A percentile compares a stretch with the other conserved stretches of the same genome.
Evolutionary conservation across 139 green algal genomes (phyloP).

Genomic region (Parachlorella kessleri): DNA sequence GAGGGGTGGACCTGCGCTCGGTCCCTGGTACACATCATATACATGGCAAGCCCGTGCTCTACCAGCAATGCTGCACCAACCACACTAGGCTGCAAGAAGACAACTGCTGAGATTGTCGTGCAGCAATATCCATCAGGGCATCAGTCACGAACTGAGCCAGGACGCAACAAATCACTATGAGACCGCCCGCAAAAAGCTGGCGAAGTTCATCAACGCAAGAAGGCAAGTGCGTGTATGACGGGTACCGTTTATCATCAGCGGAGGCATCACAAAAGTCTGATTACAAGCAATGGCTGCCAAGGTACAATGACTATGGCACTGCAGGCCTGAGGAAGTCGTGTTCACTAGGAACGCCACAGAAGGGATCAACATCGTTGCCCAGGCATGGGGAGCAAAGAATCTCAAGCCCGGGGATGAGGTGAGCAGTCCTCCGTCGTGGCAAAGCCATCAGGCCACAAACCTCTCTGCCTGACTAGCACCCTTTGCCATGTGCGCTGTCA

Average conservation of each 20-base stretch:
- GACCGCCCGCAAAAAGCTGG: conserved; percentile 74
- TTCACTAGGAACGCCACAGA: conserved; percentile 85
- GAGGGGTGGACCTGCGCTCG: no score
- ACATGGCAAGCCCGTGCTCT: not conserved
- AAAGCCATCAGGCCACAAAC: no score
- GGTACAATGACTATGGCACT: no score
- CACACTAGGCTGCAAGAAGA: not conserved
- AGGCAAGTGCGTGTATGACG: not conserved
- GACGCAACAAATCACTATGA: conserved; percentile 88
- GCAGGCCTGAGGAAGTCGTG: conserved; percentile 53
- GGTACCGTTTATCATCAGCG: no score
- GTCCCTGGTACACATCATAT: not conserved
- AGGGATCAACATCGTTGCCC: conserved; percentile 92
- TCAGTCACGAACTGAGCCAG: conserved; percentile 11
- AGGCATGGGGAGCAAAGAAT: conserved; percentile 83
- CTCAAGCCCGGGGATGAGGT: conserved; percentile 87
- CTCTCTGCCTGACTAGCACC: no score
- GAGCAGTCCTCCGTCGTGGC: no score
- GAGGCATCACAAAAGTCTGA: no score
- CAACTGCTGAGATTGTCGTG: not conserved
- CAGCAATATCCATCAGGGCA: not conserved
- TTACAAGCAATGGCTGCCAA: not conserved
- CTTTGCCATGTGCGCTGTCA: no score
- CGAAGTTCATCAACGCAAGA: conserved; percentile 78
- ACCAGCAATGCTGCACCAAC: no score